Base-by-base conservation (phyloP, 2,329 filamentous ascomycete genomes). In the Phaeosphaeriaceae sp. region DNA sequence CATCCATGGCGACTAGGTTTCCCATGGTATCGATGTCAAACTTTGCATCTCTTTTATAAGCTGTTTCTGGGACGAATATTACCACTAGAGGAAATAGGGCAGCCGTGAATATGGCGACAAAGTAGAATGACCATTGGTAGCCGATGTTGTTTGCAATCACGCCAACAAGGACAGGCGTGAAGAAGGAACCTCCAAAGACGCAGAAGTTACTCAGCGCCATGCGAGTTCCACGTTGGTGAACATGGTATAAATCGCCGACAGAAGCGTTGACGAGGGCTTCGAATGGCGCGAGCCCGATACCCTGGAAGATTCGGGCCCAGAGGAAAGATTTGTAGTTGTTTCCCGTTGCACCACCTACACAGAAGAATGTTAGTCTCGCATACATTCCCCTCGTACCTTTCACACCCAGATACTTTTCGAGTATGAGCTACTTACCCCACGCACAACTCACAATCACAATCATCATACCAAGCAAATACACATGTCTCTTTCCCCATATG, bases 401-500 rank as follows among this genome's bases (percentile, higher is more conserved):
- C 23, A 26, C 7, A 7, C 23, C 23, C 7, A 26, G 11, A 6
- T n/a, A n/a, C n/a, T n/a, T 26, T 26, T 11, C 7, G 11, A 26
- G 11, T 11, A 26, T 8, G 5, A 26, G 3, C 11, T 7, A 26
- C 23, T 26, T 26, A 26, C 84, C 92, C 92, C 92, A 97, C 6
- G 83, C 84, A 58, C 86, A 89, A 48, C 87, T 88, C 35, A 82
- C 78, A 34, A 95, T 82, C 62, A 96, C 81, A 49, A 96, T 80
- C 39, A 89, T 57, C 37, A 87, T 86, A 6, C 91, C 92, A 2
- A 95, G 63, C 20, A 97, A 75, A 71, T 96, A 97, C 13, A 92
- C 77, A 76, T 97, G 93, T 33, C 92, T 83, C 74, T 96, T 97
- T 32, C 93, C 93, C 89, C 90, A 97, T 56, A 97, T 87, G 48